A percentile compares a stretch with the other conserved stretches of the same genome.
Conservation (phyloP, 208 protist species). For the Trypanosoma congolense region DNA sequence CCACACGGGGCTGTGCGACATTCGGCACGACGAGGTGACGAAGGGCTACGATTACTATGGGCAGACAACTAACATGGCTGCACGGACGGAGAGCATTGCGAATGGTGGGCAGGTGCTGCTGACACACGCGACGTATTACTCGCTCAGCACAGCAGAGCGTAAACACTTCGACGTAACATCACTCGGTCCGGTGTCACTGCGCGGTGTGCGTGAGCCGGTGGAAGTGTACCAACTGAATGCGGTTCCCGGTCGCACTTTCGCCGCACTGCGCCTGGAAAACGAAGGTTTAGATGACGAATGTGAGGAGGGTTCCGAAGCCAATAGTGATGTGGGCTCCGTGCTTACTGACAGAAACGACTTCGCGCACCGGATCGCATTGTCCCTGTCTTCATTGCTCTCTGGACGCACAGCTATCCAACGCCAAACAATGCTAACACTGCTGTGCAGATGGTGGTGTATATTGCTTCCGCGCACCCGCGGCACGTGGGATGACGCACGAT, state of each 20-base stretch:
- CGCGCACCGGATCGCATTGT: no score
- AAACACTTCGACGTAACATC: constrained; percentile 2
- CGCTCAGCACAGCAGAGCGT: constrained; percentile 45
- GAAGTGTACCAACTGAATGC: constrained; percentile 49
- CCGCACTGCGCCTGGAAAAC: constrained; percentile 37
- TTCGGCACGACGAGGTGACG: constrained; percentile 45
- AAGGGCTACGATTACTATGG: constrained; percentile 8
- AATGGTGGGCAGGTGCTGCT: constrained; percentile 8
- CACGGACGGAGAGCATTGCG: constrained; percentile 1
- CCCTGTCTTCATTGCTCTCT: no score
- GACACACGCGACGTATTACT: neutral
- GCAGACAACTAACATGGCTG: neutral
- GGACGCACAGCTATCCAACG: no score
- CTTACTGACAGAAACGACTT: no score
- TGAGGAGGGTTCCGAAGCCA: no score
- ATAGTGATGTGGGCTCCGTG: no score
- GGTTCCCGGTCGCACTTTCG: constrained; percentile 30
- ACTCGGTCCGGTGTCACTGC: constrained; percentile 31
- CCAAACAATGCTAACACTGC: no score
- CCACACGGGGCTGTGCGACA: constrained; percentile 52
- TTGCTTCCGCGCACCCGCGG: no score
- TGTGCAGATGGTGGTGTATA: no score
- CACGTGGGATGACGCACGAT: no score
- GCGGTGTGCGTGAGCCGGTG: constrained; percentile 39
- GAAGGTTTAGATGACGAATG: no score